Evolutionary conservation across 2,329 filamentous ascomycete species (phyloP).

Genomic region (Aspergillus pseudotamarii): DNA sequence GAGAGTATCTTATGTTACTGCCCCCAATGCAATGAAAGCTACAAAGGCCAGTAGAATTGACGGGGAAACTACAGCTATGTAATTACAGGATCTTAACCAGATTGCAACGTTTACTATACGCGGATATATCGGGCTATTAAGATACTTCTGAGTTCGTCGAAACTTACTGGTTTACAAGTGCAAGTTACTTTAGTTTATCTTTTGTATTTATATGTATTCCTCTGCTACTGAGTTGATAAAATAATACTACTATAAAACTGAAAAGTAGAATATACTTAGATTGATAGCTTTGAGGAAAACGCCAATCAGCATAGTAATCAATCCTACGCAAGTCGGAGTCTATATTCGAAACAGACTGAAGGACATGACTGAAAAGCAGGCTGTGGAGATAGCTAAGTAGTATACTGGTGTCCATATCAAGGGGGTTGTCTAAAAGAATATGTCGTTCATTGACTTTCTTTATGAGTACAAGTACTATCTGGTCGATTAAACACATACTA

Average conservation of each 20-base stretch:
- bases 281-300: conserved; percentile 32
- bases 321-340: conserved; percentile 38
- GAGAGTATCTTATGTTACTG: too few relatives aligned
- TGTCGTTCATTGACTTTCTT: conserved; percentile 32
- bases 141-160: conserved; percentile 36
- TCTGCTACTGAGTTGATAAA: too few relatives aligned
- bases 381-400: conserved; percentile 41
- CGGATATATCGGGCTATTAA: conserved; percentile 48
- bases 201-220: too few relatives aligned
- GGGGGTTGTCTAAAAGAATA: conserved; percentile 35
- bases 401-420: conserved; percentile 31
- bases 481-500: conserved; percentile 25
- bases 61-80: too few relatives aligned
- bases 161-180: conserved; percentile 41
- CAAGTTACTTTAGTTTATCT: too few relatives aligned
- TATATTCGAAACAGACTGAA: conserved; percentile 47
- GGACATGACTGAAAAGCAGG: conserved; percentile 40
- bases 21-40: too few relatives aligned
- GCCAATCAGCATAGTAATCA: conserved; percentile 32
- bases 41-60: too few relatives aligned
- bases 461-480: conserved; percentile 22
- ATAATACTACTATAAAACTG: too few relatives aligned
- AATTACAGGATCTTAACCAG: too few relatives aligned
- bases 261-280: too few relatives aligned
- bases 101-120: conserved; percentile 39